These are phyloP conservation scores for Botrytis galanthina DNA, from an alignment of 2,329 filamentous ascomycete genomes.

Conservation along the genomic window DNA sequence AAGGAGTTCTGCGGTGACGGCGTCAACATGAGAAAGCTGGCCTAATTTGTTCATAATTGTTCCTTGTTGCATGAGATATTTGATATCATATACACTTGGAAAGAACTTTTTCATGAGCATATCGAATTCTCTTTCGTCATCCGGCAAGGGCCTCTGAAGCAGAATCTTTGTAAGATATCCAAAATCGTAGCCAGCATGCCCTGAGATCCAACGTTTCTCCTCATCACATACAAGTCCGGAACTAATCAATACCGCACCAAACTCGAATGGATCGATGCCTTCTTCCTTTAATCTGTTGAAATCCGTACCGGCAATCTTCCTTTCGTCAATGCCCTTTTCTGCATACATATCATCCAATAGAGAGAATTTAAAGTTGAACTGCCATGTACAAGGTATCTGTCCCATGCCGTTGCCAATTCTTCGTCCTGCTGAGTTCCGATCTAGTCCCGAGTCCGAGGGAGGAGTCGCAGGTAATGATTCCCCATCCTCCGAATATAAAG, in stretches of 20 bases:
- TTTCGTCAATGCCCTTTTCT: conserved; percentile 86
- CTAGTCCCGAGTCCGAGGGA: conserved; percentile 46
- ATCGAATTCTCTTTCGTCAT: conserved; percentile 87
- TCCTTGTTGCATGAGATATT: conserved; percentile 92
- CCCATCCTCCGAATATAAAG: conserved; percentile 86
- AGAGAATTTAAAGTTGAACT: conserved; percentile 98
- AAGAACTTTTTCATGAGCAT: conserved; percentile 89
- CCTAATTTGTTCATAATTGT: conserved; percentile 65
- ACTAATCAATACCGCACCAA: conserved; percentile 84
- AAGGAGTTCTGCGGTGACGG: conserved; percentile 68
- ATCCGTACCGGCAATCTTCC: conserved; percentile 89
- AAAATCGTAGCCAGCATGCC: conserved; percentile 98
- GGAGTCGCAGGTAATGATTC: conserved; percentile 70
- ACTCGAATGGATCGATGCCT: conserved; percentile 86
- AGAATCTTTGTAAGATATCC: conserved; percentile 95
- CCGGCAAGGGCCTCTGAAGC: conserved; percentile 76
- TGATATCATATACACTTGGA: conserved; percentile 90
- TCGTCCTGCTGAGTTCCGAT: conserved; percentile 43
- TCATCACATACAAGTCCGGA: conserved; percentile 87
- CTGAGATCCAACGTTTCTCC: conserved; percentile 92
- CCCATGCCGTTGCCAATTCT: conserved; percentile 45
- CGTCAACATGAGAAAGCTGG: conserved; percentile 62
- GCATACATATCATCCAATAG: conserved; percentile 97
- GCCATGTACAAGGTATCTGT: conserved; percentile 86
- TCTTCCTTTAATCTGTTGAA: conserved; percentile 80